phyloP scores from a whole-genome alignment of 2,329 filamentous ascomycete species.

The Chlorencoelia australis region DNA sequence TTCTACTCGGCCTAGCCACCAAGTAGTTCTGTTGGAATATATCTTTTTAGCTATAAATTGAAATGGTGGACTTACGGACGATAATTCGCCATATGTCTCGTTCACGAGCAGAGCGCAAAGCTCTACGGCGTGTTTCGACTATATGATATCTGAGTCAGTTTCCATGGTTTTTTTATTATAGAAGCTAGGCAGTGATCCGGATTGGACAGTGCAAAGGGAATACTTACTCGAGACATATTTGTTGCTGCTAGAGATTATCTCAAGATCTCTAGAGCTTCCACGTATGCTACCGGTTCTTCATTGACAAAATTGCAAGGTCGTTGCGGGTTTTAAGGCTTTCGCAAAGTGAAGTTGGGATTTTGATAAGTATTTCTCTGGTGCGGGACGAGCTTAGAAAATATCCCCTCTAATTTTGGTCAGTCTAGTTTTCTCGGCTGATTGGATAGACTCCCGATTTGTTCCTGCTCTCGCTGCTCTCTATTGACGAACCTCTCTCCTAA shows the following conservation, averaged over 20 bases:
- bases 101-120: constrained; percentile 84
- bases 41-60: not conserved
- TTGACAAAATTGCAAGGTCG: constrained; percentile 16
- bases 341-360: constrained; percentile 6
- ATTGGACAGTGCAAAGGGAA: constrained; percentile 12
- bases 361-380: no score
- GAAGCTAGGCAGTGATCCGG: no score
- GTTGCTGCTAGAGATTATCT: constrained; percentile 64
- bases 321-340: no score
- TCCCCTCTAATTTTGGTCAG: no score
- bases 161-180: constrained; percentile 3
- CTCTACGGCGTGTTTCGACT: constrained; percentile 70
- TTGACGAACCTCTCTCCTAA: constrained; percentile 1
- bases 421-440: no score
- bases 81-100: constrained; percentile 84
- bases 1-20: constrained; percentile 11
- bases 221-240: constrained; percentile 46
- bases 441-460: no score
- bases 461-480: constrained; percentile 4
- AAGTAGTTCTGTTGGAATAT: constrained; percentile 1
- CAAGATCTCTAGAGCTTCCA: constrained; percentile 68
- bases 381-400: no score
- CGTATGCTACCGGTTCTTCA: constrained; percentile 52
- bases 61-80: constrained; percentile 56
- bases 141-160: constrained; percentile 14